Conservation (phyloP, 2,329 filamentous ascomycete species). For the Penicillium sp. region DNA sequence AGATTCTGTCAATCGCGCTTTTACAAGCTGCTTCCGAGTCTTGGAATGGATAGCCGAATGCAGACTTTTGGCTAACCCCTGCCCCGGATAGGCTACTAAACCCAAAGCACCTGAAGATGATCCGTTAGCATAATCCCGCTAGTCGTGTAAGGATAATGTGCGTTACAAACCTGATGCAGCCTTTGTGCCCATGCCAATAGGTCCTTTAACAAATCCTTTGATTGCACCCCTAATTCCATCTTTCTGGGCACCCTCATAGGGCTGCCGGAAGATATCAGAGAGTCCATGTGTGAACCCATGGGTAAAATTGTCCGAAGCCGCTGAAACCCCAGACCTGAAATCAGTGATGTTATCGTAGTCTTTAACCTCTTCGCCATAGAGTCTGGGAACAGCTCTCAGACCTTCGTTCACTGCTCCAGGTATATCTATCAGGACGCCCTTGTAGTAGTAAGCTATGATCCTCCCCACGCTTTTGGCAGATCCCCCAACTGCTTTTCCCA, state of each 20-base stretch:
- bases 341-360: conserved; percentile 34
- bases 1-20: conserved; percentile 24
- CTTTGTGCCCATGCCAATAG: conserved; percentile 8
- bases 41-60: conserved; percentile 25
- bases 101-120: conserved; percentile 23
- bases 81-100: conserved; percentile 32
- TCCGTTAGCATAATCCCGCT: background rate
- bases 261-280: conserved; percentile 31
- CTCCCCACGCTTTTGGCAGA: conserved; percentile 26
- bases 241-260: conserved; percentile 30
- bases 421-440: conserved; percentile 38
- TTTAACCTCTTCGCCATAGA: conserved; percentile 39
- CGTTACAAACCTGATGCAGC: conserved; percentile 4
- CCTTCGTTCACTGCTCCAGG: conserved; percentile 39
- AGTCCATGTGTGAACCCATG: conserved; percentile 36
- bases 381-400: conserved; percentile 32
- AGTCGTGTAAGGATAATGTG: background rate
- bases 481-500: conserved; percentile 11
- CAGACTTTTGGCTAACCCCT: conserved; percentile 36
- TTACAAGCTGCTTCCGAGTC: conserved; percentile 24
- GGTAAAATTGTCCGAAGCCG: conserved; percentile 34
- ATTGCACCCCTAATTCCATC: conserved; percentile 34
- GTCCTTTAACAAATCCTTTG: conserved; percentile 38
- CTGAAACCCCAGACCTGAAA: conserved; percentile 32
- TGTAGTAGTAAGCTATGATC: conserved; percentile 28